Conservation (phyloP, 129 eudicot genomes). For the Flaveria sonorensis region DNA sequence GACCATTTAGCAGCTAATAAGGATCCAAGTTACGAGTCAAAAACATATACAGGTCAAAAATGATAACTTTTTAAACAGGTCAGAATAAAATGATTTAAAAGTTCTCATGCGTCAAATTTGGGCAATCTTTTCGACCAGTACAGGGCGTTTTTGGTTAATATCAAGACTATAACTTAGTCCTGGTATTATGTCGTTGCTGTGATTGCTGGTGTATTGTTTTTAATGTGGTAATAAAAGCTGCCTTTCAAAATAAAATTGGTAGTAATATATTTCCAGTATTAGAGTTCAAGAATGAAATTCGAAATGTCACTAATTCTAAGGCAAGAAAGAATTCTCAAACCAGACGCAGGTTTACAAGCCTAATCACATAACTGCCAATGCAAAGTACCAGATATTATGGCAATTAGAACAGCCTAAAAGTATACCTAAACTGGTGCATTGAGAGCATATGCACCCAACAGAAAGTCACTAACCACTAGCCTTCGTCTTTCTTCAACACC, state of each 20-base stretch:
- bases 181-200: neutral
- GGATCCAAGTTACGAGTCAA: neutral
- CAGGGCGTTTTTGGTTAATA: no score
- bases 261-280: neutral
- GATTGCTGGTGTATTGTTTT: neutral
- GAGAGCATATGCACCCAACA: conserved; percentile 25
- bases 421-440: conserved; percentile 25
- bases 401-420: conserved; percentile 21
- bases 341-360: conserved; percentile 13
- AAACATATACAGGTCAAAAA: neutral
- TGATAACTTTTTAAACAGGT: neutral
- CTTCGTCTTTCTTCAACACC: conserved; percentile 20
- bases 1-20: neutral
- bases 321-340: conserved; percentile 23
- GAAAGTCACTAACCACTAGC: neutral
- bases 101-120: no score
- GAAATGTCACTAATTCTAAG: neutral
- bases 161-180: neutral
- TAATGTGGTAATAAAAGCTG: neutral
- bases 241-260: neutral
- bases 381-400: conserved; percentile 17
- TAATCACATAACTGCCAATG: conserved; percentile 16
- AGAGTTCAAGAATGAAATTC: neutral
- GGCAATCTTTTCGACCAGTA: no score
- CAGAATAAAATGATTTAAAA: neutral